Conservation (phyloP, 2,329 filamentous ascomycete genomes). For the Calonectria multiphialidica region DNA sequence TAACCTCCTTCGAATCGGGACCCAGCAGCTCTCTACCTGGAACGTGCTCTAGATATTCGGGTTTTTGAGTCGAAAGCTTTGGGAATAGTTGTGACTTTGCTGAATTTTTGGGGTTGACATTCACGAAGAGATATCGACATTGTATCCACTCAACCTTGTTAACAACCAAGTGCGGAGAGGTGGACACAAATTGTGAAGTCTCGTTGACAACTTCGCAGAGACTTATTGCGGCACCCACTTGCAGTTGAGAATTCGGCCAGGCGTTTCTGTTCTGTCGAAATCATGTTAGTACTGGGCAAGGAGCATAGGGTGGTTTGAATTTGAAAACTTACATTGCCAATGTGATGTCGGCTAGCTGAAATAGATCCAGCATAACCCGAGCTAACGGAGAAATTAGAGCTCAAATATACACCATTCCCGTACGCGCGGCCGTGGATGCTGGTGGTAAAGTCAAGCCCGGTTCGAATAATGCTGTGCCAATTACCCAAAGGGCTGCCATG, state of each 20-base stretch:
- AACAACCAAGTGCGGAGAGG: constrained; percentile 76
- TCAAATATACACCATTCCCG: constrained; percentile 88
- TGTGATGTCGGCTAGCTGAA: too few relatives aligned
- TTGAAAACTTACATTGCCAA: neutral
- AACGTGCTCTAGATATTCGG: constrained; percentile 45
- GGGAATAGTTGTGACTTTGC: constrained; percentile 26
- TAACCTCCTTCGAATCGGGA: neutral
- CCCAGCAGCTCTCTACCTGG: constrained; percentile 29
- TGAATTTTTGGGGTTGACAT: constrained; percentile 27
- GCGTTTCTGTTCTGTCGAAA: neutral
- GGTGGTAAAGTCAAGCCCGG: constrained; percentile 80
- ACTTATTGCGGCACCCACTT: constrained; percentile 71
- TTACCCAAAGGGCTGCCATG: constrained; percentile 83
- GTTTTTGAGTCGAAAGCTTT: neutral
- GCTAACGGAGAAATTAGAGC: constrained; percentile 47
- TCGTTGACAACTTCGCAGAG: constrained; percentile 89
- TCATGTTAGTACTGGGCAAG: constrained; percentile 12
- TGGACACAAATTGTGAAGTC: constrained; percentile 69
- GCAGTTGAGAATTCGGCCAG: constrained; percentile 78
- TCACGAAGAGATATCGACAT: constrained; percentile 83
- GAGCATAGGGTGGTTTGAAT: neutral
- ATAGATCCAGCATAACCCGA: constrained; percentile 21
- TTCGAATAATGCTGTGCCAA: constrained; percentile 91
- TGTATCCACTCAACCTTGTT: constrained; percentile 87
- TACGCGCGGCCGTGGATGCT: constrained; percentile 74